Percentiles rank a stretch among this genome's conserved stretches.
Evolutionary conservation across 306 rosid species (phyloP).

Genomic region (Quercus glauca): DNA sequence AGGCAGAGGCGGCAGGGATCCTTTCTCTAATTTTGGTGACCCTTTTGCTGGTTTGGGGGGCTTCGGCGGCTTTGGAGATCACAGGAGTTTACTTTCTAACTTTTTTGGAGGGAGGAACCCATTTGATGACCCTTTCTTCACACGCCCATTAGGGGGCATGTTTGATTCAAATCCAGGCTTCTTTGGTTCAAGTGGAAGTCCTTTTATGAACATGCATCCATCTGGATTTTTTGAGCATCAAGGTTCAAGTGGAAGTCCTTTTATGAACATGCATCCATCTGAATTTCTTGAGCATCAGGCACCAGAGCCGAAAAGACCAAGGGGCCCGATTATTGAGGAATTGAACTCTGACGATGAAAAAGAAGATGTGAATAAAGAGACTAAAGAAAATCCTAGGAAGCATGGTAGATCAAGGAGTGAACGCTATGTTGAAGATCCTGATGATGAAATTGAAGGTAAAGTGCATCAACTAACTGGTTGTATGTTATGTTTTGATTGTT

Average conservation of each 20-base stretch:
- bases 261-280: slow-evolving; percentile 39
- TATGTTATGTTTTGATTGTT: background rate
- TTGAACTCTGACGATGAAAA: slow-evolving; percentile 70
- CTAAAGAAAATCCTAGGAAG: slow-evolving; percentile 52
- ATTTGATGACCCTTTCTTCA: slow-evolving; percentile 83
- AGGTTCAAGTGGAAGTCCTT: slow-evolving; percentile 48
- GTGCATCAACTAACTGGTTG: background rate
- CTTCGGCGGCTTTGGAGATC: slow-evolving; percentile 59
- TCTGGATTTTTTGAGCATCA: slow-evolving; percentile 51
- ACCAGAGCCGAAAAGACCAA: slow-evolving; percentile 38
- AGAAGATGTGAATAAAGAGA: slow-evolving; percentile 39
- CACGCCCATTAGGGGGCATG: slow-evolving; percentile 74
- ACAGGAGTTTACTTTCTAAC: slow-evolving; percentile 47
- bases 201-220: slow-evolving; percentile 45
- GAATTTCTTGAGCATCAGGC: slow-evolving; percentile 59
- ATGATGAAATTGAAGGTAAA: slow-evolving; percentile 62
- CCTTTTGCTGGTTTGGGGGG: slow-evolving; percentile 75
- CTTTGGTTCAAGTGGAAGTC: slow-evolving; percentile 45
- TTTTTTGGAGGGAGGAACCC: slow-evolving; percentile 77
- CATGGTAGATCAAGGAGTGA: slow-evolving; percentile 49
- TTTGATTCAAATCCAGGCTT: slow-evolving; percentile 39
- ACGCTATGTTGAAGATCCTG: slow-evolving; percentile 51
- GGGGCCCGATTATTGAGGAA: slow-evolving; percentile 84
- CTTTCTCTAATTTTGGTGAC: slow-evolving; percentile 43
- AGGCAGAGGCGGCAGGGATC: slow-evolving; percentile 55